Evolutionary conservation across 345 rosid genomes (phyloP).

Genomic region (Boechera divaricarpa): DNA sequence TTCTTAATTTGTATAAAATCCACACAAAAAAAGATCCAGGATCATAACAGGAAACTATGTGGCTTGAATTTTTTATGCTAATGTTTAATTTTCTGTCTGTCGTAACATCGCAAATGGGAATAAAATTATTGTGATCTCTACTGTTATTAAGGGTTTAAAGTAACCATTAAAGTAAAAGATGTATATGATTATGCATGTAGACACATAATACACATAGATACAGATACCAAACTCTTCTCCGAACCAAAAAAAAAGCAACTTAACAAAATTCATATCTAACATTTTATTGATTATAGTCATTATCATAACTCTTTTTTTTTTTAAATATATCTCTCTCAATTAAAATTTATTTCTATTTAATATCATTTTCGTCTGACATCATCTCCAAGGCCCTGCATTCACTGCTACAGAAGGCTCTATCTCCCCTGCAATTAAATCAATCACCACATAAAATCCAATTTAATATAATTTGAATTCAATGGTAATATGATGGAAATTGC

Average conservation of each 20-base stretch:
- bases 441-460: not conserved
- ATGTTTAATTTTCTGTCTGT: not conserved
- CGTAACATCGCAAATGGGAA: not conserved
- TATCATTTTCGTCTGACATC: constrained; percentile 55
- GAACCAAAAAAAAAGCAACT: constrained; percentile 22
- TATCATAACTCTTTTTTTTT: not conserved
- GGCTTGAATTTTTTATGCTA: not conserved
- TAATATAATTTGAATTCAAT: no score
- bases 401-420: constrained; percentile 88
- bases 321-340: not conserved
- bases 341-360: constrained; percentile 24
- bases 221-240: constrained; percentile 29
- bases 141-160: constrained; percentile 19
- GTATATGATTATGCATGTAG: constrained; percentile 41
- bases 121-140: not conserved
- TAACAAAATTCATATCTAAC: constrained; percentile 33
- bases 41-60: no score
- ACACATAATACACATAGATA: constrained; percentile 37
- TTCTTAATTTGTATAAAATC: no score
- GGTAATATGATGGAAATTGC: no score
- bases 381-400: constrained; percentile 83
- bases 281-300: constrained; percentile 35
- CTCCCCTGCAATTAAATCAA: constrained; percentile 62
- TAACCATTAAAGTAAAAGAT: constrained; percentile 18
- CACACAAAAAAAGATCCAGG: no score